Conservation (phyloP, 768 basidiomycete genomes). For the Multifurca ochricompacta region DNA sequence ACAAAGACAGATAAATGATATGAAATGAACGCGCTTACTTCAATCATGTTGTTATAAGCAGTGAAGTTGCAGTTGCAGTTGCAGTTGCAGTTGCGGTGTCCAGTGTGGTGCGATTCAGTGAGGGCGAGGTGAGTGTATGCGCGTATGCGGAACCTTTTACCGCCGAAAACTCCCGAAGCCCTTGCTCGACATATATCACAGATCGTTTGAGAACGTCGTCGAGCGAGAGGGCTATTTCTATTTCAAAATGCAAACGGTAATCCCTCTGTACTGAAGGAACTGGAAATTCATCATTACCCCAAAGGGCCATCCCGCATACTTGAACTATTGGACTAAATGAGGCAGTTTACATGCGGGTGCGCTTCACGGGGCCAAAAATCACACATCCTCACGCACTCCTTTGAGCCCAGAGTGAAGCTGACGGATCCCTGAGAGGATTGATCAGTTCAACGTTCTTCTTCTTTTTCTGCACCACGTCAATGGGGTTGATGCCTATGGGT, state of each 20-base stretch:
- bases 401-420: conserved; percentile 65
- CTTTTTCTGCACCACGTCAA: no score
- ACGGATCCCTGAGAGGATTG: conserved; percentile 48
- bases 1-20: no score
- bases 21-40: neutral
- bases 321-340: conserved; percentile 42
- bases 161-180: conserved; percentile 64
- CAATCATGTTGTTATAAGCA: neutral
- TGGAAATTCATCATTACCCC: no score
- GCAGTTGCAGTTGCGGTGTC: no score
- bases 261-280: conserved; percentile 87
- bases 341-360: conserved; percentile 29
- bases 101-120: no score
- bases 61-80: no score
- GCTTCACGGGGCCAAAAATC: conserved; percentile 66
- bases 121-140: no score
- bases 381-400: conserved; percentile 77
- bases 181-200: no score
- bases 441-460: no score
- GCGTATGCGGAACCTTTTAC: no score
- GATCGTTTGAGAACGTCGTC: conserved; percentile 67
- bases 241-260: conserved; percentile 65
- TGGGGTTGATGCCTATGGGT: no score
- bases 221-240: conserved; percentile 54
- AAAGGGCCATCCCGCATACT: no score